A percentile compares a stretch with the other conserved stretches of the same genome.
phyloP scores from a whole-genome alignment of 176 grass and related monocot genomes.

The Themeda triandra region DNA sequence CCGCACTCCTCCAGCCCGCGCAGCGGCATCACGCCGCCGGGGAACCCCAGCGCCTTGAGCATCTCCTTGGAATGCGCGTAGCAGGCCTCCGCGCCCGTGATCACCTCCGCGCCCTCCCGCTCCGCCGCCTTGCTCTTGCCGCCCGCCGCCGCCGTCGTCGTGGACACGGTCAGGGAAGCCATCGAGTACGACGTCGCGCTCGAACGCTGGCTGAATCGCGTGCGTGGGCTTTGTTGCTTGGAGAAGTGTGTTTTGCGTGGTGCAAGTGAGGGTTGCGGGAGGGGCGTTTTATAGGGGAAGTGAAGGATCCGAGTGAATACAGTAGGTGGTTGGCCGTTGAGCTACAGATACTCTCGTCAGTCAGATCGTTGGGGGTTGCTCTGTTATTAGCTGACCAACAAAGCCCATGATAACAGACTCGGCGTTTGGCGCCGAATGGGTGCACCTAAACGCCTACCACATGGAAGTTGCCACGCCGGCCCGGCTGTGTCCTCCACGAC shows the following conservation, averaged over 20 bases:
- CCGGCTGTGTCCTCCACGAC: neutral
- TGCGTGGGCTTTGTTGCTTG: too few species aligned
- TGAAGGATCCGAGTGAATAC: neutral
- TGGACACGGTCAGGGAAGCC: conserved; percentile 44
- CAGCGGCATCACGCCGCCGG: conserved; percentile 78
- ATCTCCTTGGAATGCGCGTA: conserved; percentile 71
- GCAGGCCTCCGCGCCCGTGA: conserved; percentile 70
- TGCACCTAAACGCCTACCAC: conserved; percentile 28
- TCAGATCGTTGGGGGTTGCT: neutral
- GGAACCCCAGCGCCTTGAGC: conserved; percentile 67
- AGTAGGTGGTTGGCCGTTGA: conserved; percentile 37
- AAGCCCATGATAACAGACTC: neutral
- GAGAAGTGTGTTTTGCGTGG: neutral
- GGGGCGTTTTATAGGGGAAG: conserved; percentile 28
- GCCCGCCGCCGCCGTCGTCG: neutral
- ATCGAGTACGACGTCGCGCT: too few species aligned
- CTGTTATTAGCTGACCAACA: conserved; percentile 37
- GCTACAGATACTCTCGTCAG: conserved; percentile 36
- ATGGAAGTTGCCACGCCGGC: neutral
- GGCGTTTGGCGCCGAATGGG: conserved; percentile 17
- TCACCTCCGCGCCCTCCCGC: conserved; percentile 62
- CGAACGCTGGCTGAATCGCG: too few species aligned
- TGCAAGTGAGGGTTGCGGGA: neutral
- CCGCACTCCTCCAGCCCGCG: conserved; percentile 75
- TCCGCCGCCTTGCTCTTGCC: conserved; percentile 6